Conservation (phyloP, 805 yeast species). For the Starmera amethionina region DNA sequence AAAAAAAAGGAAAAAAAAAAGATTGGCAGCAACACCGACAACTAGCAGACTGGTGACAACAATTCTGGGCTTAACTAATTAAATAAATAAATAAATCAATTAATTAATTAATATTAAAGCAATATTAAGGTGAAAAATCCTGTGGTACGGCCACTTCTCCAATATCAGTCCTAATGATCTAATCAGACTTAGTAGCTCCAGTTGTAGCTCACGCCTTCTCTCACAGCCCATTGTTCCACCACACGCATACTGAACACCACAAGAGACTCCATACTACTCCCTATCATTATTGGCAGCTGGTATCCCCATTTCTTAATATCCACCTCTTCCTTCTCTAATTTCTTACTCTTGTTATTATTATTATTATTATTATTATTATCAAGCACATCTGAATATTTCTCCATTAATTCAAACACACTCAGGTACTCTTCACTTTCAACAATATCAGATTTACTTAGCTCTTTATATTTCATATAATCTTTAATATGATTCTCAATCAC, state of each 20-base stretch:
- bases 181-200: no score
- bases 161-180: no score
- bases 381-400: slow-evolving; percentile 6
- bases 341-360: not conserved
- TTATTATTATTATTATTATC: slow-evolving; percentile 1
- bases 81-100: no score
- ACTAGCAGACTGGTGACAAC: no score
- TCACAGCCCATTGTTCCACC: slow-evolving; percentile 6
- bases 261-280: slow-evolving; percentile 2
- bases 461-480: slow-evolving; percentile 4
- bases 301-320: slow-evolving; percentile 1
- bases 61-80: no score
- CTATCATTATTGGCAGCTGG: slow-evolving; percentile 5
- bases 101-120: no score
- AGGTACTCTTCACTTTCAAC: slow-evolving; percentile 4
- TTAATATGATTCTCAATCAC: slow-evolving; percentile 1
- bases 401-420: slow-evolving; percentile 5
- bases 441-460: slow-evolving; percentile 3
- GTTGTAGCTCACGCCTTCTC: slow-evolving; percentile 1
- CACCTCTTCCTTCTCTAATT: not conserved
- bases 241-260: slow-evolving; percentile 3
- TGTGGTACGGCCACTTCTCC: no score
- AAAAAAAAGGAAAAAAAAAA: no score
- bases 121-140: no score
- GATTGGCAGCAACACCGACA: no score